Evolutionary conservation across 2,329 filamentous ascomycete genomes (phyloP), one percentile per base, ranked within the genome.

Genomic region (Paecilomyces variotii): DNA sequence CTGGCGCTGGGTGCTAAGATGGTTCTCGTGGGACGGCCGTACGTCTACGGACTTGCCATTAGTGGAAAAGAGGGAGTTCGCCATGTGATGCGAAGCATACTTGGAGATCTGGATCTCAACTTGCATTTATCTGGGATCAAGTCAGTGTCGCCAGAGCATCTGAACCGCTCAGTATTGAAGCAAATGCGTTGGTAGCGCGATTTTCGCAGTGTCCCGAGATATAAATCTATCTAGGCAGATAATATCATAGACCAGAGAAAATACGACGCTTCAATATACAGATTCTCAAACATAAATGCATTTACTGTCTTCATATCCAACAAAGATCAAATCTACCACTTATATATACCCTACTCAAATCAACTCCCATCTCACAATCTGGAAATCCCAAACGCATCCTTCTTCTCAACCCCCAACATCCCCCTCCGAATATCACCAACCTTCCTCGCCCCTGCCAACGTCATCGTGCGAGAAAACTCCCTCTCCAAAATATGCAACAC

Each of bases 41-140:
- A 49, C 79, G 78, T 85, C 25, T 86, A 85, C 67, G 82, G 83
- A 0, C 68, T 86, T 19, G 80, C 78, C 0, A 75, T 84, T 28
- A 78, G 72, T 1, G 84, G 83, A 0, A 75, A 79, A 62, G 72
- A 75, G 60, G 39, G 39, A 45, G 39, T 45, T 7, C 39, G 39
- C n/a, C 76, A 82, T 61, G 78, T 80, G 1, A 64, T 83, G 52
- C 74, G 55, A 10, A 60, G 64, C 27, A 54, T 65, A 0, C 28
- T 67, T 12, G 73, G 70, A 4, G 65, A 68, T 49, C 59, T 65
- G 32, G 67, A 72, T 2, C 62, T 73, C 7, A 70, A 69, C 32
- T 60, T 56, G 56, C 53, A 62, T 28, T 54, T 62, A 9, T 56
- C 54, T 7, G 61, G 57, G n/a, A 54, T 60, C 2, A 25, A 39